Conservation (phyloP, 306 rosid species). For the Rubus idaeus region DNA sequence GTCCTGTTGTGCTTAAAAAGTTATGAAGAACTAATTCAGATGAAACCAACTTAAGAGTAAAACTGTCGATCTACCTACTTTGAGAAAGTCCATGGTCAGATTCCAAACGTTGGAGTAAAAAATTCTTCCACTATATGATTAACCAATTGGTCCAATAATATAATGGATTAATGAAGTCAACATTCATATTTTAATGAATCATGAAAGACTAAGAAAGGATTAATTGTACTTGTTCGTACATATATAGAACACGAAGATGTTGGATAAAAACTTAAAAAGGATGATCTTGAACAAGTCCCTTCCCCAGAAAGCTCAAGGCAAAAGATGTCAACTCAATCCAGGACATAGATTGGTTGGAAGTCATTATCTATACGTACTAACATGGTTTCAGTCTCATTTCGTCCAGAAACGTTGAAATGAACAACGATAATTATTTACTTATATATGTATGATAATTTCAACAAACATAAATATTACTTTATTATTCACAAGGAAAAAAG, state of each 20-base stretch:
- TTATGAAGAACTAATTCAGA: background rate
- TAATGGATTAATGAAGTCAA: background rate
- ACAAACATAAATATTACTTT: background rate
- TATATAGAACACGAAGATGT: background rate
- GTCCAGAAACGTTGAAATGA: constrained; percentile 1
- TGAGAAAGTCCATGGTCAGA: background rate
- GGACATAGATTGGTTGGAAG: background rate
- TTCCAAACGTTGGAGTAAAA: background rate
- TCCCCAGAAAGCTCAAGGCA: background rate
- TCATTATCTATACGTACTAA: background rate
- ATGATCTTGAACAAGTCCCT: background rate
- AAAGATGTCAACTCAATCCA: background rate
- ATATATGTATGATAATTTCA: background rate
- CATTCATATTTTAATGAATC: background rate
- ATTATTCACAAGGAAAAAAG: background rate
- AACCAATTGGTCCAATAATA: background rate
- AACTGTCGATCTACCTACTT: constrained; percentile 5
- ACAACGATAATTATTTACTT: no score
- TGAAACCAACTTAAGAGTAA: background rate
- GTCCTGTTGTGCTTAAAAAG: background rate
- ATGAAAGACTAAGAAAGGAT: background rate
- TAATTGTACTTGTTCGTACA: background rate
- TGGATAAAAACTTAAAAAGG: background rate
- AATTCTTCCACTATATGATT: background rate
- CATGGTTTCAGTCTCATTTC: background rate